Conservation (phyloP, 495 filamentous ascomycete species). For the Patellaria atrata region DNA sequence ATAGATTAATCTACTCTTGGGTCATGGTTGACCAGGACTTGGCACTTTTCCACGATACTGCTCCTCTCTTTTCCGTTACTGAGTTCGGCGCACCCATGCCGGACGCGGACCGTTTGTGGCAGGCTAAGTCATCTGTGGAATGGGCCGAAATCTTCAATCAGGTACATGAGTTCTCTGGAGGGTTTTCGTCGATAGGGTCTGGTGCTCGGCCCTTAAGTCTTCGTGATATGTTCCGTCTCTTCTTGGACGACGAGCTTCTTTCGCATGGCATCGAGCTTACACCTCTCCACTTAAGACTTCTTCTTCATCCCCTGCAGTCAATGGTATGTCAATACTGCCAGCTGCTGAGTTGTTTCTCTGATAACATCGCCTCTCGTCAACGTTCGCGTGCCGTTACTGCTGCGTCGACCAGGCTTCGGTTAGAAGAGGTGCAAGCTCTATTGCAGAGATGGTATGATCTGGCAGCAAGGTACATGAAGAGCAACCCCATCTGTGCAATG, state of each 20-base stretch:
- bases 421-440: constrained; percentile 41
- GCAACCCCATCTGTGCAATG: constrained; percentile 25
- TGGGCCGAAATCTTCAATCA: constrained; percentile 39
- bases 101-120: constrained; percentile 39
- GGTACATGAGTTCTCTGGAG: constrained; percentile 32
- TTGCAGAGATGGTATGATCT: constrained; percentile 45
- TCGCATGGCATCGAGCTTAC: constrained; percentile 27
- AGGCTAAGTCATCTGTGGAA: constrained; percentile 26
- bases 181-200: constrained; percentile 28
- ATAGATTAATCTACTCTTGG: constrained; percentile 48
- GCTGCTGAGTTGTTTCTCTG: constrained; percentile 29
- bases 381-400: constrained; percentile 31
- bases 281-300: constrained; percentile 26
- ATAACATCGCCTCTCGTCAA: constrained; percentile 23
- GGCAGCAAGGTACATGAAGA: constrained; percentile 28
- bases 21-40: constrained; percentile 22
- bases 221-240: constrained; percentile 39
- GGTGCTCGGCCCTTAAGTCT: constrained; percentile 36
- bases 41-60: constrained; percentile 33
- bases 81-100: constrained; percentile 45
- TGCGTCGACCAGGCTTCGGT: constrained; percentile 34
- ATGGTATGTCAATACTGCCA: constrained; percentile 28
- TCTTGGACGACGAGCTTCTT: constrained; percentile 29
- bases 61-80: constrained; percentile 40
- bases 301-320: constrained; percentile 28